Percentiles rank a stretch among this genome's conserved stretches.
These are phyloP conservation scores for Podospora sp. DNA, from an alignment of 495 filamentous ascomycete species.

Conservation along the genomic window DNA sequence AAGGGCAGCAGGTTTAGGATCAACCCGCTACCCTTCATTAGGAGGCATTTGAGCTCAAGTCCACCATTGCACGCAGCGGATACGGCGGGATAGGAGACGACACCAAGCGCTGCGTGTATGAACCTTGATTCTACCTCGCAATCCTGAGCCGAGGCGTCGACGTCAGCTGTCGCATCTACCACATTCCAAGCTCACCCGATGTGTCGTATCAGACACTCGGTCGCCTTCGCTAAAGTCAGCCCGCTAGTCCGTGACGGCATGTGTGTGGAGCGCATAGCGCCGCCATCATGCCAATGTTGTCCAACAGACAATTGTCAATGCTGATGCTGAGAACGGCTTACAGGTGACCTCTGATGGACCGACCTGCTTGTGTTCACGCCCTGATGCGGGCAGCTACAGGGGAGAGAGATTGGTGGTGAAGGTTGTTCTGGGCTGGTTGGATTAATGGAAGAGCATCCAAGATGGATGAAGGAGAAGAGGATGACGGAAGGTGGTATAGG, in stretches of 20 bases:
- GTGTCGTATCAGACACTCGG: neutral
- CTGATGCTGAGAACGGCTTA: neutral
- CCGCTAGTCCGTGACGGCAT: neutral
- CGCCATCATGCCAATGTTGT: neutral
- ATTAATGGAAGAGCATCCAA: neutral
- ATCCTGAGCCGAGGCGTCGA: neutral
- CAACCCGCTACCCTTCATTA: slow-evolving; percentile 48
- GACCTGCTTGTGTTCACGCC: neutral
- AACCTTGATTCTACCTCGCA: neutral
- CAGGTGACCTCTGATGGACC: neutral
- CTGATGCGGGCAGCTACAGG: neutral
- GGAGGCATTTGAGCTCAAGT: slow-evolving; percentile 47
- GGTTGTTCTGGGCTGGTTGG: neutral
- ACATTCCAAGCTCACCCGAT: neutral
- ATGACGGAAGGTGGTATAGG: neutral
- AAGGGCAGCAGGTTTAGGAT: slow-evolving; percentile 52
- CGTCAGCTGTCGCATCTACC: neutral
- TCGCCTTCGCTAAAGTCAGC: neutral
- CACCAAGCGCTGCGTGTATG: neutral
- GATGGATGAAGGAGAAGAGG: neutral
- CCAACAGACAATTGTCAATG: neutral
- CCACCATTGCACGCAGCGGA: slow-evolving; percentile 40
- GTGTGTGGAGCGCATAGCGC: neutral
- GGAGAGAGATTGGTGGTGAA: neutral
- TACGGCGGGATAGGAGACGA: slow-evolving; percentile 27